Conservation (phyloP, 257 asterid species). For the Cinchona pubescens region DNA sequence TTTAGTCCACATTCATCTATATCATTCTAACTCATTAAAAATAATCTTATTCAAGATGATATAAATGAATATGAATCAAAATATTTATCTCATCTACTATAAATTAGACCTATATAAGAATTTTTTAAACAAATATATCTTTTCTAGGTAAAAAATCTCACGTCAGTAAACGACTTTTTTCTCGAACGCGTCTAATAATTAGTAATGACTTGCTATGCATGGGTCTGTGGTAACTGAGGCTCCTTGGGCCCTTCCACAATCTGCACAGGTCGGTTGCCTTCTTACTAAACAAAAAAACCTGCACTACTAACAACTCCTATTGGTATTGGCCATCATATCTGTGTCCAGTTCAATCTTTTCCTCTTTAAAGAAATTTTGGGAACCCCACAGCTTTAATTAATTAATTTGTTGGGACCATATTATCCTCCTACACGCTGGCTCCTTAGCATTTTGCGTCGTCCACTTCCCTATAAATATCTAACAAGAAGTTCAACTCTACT, state of each 20-base stretch:
- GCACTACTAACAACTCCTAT: not conserved
- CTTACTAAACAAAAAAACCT: not conserved
- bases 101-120: too few species aligned
- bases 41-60: too few species aligned
- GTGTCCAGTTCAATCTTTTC: conserved; percentile 2
- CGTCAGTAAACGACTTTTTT: not conserved
- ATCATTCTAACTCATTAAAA: too few species aligned
- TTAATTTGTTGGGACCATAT: not conserved
- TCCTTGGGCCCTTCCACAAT: not conserved
- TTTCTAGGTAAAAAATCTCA: not conserved
- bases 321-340: not conserved
- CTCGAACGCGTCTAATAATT: not conserved
- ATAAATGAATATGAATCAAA: too few species aligned
- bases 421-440: not conserved
- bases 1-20: too few species aligned
- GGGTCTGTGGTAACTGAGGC: not conserved
- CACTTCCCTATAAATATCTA: conserved; percentile 7
- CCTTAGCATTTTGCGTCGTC: not conserved
- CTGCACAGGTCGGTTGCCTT: not conserved
- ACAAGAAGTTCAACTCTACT: not conserved
- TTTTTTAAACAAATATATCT: too few species aligned
- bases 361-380: not conserved
- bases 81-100: too few species aligned
- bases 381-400: conserved; percentile 7
- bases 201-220: not conserved